These are phyloP conservation scores for Phaeosphaeriaceae sp. DNA, from an alignment of 2,329 filamentous ascomycete species.

Conservation along the genomic window DNA sequence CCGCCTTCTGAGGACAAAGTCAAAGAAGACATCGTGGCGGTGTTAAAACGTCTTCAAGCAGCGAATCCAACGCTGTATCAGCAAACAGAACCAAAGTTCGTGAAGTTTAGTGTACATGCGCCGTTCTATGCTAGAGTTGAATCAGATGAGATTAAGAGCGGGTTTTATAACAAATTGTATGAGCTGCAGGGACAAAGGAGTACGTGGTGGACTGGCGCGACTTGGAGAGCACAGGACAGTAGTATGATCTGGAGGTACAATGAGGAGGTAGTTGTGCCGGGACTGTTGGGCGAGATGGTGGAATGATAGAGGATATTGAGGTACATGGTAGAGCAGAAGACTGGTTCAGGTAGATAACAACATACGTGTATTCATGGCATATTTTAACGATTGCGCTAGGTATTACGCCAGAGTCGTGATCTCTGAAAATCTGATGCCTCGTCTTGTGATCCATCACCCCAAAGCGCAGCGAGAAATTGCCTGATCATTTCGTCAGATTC, in stretches of 20 bases:
- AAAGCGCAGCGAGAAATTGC: too few relatives aligned
- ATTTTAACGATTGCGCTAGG: too few relatives aligned
- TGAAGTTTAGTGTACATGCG: constrained; percentile 33
- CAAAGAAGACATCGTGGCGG: constrained; percentile 24
- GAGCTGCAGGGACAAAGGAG: constrained; percentile 28
- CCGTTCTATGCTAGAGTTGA: constrained; percentile 29
- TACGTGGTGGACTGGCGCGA: constrained; percentile 31
- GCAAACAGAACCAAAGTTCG: constrained; percentile 21
- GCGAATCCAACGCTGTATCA: constrained; percentile 8
- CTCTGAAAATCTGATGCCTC: too few relatives aligned
- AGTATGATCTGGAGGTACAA: constrained; percentile 27
- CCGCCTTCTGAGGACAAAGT: constrained; percentile 13
- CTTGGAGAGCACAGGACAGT: constrained; percentile 27
- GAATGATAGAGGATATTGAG: background rate
- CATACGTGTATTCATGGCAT: too few relatives aligned
- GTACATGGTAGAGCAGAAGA: too few relatives aligned
- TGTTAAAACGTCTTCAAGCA: constrained; percentile 17
- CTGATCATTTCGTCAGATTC: too few relatives aligned
- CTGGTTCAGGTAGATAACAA: too few relatives aligned
- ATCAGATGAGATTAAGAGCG: constrained; percentile 18
- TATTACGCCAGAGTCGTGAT: too few relatives aligned
- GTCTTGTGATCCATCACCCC: too few relatives aligned
- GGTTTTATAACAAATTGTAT: constrained; percentile 32
- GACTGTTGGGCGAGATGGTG: constrained; percentile 8
- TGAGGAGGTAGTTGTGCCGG: constrained; percentile 49